Base-by-base conservation (phyloP, 257 asterid species). In the Ajuga chamaepitys region DNA sequence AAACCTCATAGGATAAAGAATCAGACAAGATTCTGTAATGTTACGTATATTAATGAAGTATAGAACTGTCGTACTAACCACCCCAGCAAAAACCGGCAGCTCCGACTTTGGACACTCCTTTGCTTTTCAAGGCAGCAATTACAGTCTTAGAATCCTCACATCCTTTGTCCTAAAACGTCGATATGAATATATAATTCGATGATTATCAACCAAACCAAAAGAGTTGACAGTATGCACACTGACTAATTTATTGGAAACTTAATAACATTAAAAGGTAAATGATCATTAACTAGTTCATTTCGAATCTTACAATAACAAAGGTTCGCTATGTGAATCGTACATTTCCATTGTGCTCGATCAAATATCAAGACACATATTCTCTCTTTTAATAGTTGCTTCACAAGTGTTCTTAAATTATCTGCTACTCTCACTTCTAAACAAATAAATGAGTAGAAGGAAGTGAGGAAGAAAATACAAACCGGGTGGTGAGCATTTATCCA, bases 31-130 rank as follows among this genome's bases (percentile, higher is more conserved):
- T n/a, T n/a, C n/a, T n/a, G n/a, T n/a, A n/a, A n/a, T n/a, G n/a
- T n/a, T n/a, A n/a, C n/a, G n/a, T n/a, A n/a, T n/a, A n/a, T n/a
- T n/a, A n/a, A 22, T 30, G 8, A 13, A 12, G 13, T 21, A 1
- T n/a, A n/a, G 45, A 46, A 52, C 28, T 2, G 44, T 21, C 57
- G 64, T 28, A 26, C 2, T 7, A 68, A 84, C 95, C 96, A 70
- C 96, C 96, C 95, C 95, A 86, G 75, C 96, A 88, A 74, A 83
- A 88, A 22, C 96, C 96, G 56, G 82, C 88, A 45, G 78, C 89
- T 30, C 96, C 95, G 17, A 88, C 51, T 20, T 79, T 74, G 9
- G 79, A 38, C 5, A 81, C 78, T 32, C 96, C 95, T 78, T 51
- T 77, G 81, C 73, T 79, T 72, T 68, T 86, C 74, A 88, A 53